A percentile compares a stretch with the other conserved stretches of the same genome.
Conservation (phyloP, 768 basidiomycete genomes). For the Podaxis sp. region DNA sequence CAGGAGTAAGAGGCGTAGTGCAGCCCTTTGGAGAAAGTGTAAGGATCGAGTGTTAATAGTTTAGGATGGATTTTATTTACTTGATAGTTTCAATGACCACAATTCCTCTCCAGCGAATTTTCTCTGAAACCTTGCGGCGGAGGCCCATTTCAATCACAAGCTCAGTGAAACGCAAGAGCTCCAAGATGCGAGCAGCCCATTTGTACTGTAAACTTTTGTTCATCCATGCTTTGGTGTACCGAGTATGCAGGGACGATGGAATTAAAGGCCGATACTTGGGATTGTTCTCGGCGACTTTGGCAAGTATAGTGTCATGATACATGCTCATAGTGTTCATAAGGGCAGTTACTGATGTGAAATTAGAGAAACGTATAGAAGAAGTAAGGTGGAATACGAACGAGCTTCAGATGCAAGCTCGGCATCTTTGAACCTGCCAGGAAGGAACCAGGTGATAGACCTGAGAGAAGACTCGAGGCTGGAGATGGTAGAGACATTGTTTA, state of each 20-base stretch:
- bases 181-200: constrained; percentile 72
- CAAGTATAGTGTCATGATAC: constrained; percentile 94
- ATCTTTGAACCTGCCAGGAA: constrained; percentile 96
- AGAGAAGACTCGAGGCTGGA: constrained; percentile 86
- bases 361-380: constrained; percentile 13
- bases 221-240: constrained; percentile 88
- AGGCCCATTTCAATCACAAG: constrained; percentile 89
- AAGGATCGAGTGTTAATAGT: neutral
- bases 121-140: constrained; percentile 63
- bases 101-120: constrained; percentile 72
- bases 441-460: constrained; percentile 90
- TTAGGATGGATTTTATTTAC: constrained; percentile 40
- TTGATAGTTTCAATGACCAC: constrained; percentile 81
- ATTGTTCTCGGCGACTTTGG: constrained; percentile 58
- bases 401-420: constrained; percentile 94
- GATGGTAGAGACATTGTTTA: constrained; percentile 84
- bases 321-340: constrained; percentile 82
- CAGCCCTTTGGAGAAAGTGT: constrained; percentile 45
- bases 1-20: constrained; percentile 72
- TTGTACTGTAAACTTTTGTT: constrained; percentile 70
- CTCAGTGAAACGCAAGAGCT: constrained; percentile 77
- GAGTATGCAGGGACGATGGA: constrained; percentile 74
- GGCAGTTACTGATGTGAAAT: constrained; percentile 68
- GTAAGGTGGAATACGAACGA: constrained; percentile 54
- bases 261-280: constrained; percentile 75